Conservation (phyloP, 768 basidiomycete genomes). For the Mycena venus region DNA sequence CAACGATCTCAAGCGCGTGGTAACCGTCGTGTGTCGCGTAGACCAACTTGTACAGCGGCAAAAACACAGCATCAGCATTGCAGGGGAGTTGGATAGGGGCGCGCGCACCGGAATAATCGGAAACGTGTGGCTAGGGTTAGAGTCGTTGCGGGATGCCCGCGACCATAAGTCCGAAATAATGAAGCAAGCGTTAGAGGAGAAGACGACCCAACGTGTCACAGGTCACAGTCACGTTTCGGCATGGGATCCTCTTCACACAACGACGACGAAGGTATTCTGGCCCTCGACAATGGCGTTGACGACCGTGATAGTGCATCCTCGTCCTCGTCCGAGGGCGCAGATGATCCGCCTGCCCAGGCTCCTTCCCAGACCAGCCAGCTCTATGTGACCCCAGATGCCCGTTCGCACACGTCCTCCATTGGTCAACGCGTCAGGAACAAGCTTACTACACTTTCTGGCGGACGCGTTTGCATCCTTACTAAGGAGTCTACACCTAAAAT, state of each 20-base stretch:
- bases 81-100: not conserved
- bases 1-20: no score
- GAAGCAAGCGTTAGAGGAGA: no score
- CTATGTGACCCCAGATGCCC: not conserved
- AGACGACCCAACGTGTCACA: no score
- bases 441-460: not conserved
- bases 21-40: no score
- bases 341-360: not conserved
- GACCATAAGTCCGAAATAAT: no score
- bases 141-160: no score
- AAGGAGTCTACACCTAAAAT: not conserved
- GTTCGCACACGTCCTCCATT: not conserved
- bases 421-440: not conserved
- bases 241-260: no score
- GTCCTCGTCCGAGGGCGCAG: not conserved
- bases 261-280: no score
- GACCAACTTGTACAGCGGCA: no score
- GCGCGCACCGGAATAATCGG: not conserved
- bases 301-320: not conserved
- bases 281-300: not conserved
- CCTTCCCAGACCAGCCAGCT: not conserved
- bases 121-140: no score
- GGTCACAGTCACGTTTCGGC: no score
- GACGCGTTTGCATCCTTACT: not conserved
- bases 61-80: no score